Conservation (phyloP, 202 grass and related monocot genomes). For the Cymbopogon flexuosus region DNA sequence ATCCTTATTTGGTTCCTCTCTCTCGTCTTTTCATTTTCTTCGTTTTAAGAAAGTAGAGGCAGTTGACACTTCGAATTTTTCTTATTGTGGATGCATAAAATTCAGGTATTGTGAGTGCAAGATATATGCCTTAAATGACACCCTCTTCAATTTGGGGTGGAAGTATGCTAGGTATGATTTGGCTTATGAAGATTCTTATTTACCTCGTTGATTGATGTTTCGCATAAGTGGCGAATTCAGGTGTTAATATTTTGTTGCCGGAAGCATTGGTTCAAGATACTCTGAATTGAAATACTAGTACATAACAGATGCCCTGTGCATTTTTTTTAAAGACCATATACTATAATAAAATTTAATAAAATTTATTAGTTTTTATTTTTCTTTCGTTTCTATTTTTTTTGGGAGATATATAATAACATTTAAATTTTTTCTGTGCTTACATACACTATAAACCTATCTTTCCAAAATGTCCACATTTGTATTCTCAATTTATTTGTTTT, state of each 20-base stretch:
- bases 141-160: slow-evolving; percentile 58
- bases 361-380: no score
- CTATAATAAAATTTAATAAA: no score
- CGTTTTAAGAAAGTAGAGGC: not conserved
- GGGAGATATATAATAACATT: not conserved
- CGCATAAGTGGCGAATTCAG: not conserved
- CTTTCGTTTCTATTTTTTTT: not conserved
- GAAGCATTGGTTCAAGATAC: slow-evolving; percentile 9
- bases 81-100: slow-evolving; percentile 16
- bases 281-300: not conserved
- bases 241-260: not conserved
- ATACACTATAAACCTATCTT: not conserved
- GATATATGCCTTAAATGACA: slow-evolving; percentile 65
- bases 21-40: not conserved
- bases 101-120: slow-evolving; percentile 81
- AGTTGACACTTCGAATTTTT: not conserved
- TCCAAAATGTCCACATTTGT: not conserved
- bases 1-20: not conserved
- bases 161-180: slow-evolving; percentile 61
- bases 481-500: not conserved
- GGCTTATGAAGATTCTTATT: not conserved
- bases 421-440: not conserved
- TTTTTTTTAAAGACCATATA: not conserved
- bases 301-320: not conserved
- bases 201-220: not conserved